Evolutionary conservation across 2,329 filamentous ascomycete species (phyloP), one percentile per base, ranked within the genome.

Genomic region (Mariannaea sp.): DNA sequence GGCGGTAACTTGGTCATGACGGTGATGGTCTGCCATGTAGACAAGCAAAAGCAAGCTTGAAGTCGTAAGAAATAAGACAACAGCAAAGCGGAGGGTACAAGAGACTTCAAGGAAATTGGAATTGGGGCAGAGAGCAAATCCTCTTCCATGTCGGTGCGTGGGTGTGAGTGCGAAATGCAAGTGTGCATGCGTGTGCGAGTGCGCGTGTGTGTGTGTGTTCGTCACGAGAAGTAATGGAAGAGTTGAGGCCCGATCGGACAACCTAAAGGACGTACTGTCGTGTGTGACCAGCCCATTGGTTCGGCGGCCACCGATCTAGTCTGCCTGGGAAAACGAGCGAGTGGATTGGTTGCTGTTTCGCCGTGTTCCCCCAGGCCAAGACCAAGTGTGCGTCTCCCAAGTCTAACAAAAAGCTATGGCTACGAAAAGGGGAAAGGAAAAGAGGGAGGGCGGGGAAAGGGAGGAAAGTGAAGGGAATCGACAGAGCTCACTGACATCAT

Each of bases 1-100:
- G 8, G 35, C 22, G 8, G 35, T 14, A 17, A 19, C 44, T 14
- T 17, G 26, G 13, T 29, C 40, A 17, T 42, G 32, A 29, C 26
- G 26, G n/a, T 42, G 32, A 19, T 38, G 41, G 33, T 17, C n/a
- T 44, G 40, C 42, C 48, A 51, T 51, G 27, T 30, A 29, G 39
- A 14, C 4, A 26, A 29, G 13, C 3, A 14, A 20, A n/a, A n/a
- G n/a, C 13, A 10, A 19, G 39, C 5, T 5, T 5, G 12, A n/a
- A 29, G 27, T 13, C 29, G 6, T 5, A 8, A n/a, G 13, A 5
- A 10, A 5, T 10, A 17, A 20, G 22, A 24, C 22, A 24, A 24
- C 22, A 24, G 22, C 5, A 8, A 8, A 24, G 22, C 5, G 22
- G 22, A 24, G 22, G 14, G 17, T 13, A 22, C 17, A 19, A 22